phyloP scores from a whole-genome alignment of 75 land plant genomes.

The Cupressus sempervirens region DNA sequence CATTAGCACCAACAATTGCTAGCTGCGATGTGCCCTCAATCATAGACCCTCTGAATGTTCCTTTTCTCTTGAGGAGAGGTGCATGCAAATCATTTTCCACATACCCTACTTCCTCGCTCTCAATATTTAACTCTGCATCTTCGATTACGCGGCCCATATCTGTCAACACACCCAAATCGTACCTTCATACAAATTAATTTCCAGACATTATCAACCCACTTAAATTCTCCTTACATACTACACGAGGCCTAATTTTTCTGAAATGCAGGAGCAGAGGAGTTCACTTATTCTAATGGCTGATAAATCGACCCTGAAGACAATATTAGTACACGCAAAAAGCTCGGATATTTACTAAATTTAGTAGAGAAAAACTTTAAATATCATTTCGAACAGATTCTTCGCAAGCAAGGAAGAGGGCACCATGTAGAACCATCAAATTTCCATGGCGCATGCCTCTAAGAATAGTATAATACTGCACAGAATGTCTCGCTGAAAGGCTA shows the following conservation, averaged over 20 bases:
- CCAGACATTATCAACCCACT: background rate
- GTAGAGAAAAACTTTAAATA: background rate
- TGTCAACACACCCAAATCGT: background rate
- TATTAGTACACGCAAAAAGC: too few species aligned
- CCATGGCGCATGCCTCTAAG: background rate
- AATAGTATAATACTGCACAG: background rate
- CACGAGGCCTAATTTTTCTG: background rate
- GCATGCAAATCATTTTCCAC: background rate
- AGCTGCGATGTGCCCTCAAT: slow-evolving; percentile 41
- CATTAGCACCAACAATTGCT: slow-evolving; percentile 64
- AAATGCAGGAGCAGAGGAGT: background rate
- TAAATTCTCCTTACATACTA: background rate
- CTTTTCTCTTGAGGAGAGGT: background rate
- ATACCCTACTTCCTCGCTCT: background rate
- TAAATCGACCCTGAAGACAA: background rate
- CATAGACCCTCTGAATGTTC: slow-evolving; percentile 4
- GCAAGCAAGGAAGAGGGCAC: background rate
- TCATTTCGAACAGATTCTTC: background rate
- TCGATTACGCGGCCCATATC: background rate
- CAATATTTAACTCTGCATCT: slow-evolving; percentile 7
- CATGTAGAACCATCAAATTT: background rate
- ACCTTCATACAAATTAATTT: background rate
- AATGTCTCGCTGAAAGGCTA: background rate
- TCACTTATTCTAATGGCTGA: too few species aligned
- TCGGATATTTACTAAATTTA: background rate